Evolutionary conservation across 2,329 filamentous ascomycete species (phyloP).

Genomic region (Aspergillus bombycis): DNA sequence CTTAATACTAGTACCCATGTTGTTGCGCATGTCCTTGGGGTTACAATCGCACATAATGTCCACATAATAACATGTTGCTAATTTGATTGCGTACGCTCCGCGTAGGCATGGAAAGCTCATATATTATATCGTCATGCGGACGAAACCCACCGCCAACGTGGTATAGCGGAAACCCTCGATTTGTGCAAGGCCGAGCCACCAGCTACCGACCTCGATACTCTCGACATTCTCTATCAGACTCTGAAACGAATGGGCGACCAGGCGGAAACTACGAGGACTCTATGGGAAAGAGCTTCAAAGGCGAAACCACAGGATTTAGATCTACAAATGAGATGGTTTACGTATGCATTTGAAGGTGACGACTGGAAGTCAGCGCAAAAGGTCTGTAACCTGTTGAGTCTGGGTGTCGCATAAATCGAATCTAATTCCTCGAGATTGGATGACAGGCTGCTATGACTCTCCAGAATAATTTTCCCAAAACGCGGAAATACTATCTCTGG

Average conservation of each 20-base stretch:
- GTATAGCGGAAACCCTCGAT: conserved; percentile 46
- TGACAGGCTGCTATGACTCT: conserved; percentile 53
- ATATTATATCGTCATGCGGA: conserved; percentile 47
- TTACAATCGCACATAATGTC: background rate
- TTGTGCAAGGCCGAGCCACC: conserved; percentile 47
- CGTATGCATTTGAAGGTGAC: conserved; percentile 42
- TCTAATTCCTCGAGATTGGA: conserved; percentile 14
- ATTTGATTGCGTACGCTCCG: background rate
- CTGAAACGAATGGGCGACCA: conserved; percentile 40
- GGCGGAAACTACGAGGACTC: conserved; percentile 35
- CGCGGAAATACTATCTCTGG: conserved; percentile 54
- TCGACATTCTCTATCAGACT: conserved; percentile 47
- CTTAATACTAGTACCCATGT: no score
- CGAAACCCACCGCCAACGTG: conserved; percentile 45
- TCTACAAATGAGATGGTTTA: conserved; percentile 51
- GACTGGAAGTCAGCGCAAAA: conserved; percentile 55
- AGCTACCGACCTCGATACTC: conserved; percentile 48
- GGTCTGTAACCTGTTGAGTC: conserved; percentile 35
- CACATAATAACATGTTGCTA: conserved; percentile 12
- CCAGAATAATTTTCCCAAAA: conserved; percentile 52
- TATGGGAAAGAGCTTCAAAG: conserved; percentile 54
- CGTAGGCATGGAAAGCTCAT: conserved; percentile 48
- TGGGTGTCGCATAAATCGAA: background rate
- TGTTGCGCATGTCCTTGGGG: background rate
- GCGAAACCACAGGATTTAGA: conserved; percentile 47